Base-by-base conservation (phyloP, 352 stramenopile genomes). In the Pythium apleroticum region DNA sequence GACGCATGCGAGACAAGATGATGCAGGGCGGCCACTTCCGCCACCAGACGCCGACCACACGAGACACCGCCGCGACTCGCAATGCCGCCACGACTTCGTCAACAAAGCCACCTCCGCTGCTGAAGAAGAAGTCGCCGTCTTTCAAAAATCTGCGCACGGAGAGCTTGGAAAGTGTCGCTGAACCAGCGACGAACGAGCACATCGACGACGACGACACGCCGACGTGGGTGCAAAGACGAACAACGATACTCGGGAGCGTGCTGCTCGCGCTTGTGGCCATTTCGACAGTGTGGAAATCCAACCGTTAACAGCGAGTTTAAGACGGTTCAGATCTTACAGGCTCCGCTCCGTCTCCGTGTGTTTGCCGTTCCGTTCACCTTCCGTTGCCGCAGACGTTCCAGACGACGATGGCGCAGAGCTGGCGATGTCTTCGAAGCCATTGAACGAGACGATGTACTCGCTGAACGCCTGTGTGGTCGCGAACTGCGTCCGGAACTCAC, bases 401-500 rank as follows among this genome's bases (percentile, higher is more conserved):
- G 65, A 65, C 9, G 65, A 41, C n/a, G 60, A 70, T 19, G 52
- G 24, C 41, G 30, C 25, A 7, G n/a, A n/a, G 50, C 6, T 24
- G 61, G 49, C 62, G 50, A 86, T 70, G 31, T 88, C 79, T 60
- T 94, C 86, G 57, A 95, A 95, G 5, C 86, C 86, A 52, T 91
- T 81, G 72, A 90, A 86, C 24, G 80, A 83, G 0, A 95, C 86
- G 63, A 92, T 79, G 63, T 87, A 95, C 67, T 95, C 86, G 25
- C 81, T 91, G 64, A 95, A 92, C 6, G 86, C 86, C 54, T 95
- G 86, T 3, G 84, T 95, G 5, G 86, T 81, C 54, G 90, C 90
- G 57, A 95, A 93, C n/a, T 85, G 71, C 25, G 84, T 95, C 60
- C 85, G 81, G 48, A 95, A 93, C 57, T 93, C 82, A 30, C 86